phyloP scores from a whole-genome alignment of 352 stramenopile species.

The Phytophthora cactorum region DNA sequence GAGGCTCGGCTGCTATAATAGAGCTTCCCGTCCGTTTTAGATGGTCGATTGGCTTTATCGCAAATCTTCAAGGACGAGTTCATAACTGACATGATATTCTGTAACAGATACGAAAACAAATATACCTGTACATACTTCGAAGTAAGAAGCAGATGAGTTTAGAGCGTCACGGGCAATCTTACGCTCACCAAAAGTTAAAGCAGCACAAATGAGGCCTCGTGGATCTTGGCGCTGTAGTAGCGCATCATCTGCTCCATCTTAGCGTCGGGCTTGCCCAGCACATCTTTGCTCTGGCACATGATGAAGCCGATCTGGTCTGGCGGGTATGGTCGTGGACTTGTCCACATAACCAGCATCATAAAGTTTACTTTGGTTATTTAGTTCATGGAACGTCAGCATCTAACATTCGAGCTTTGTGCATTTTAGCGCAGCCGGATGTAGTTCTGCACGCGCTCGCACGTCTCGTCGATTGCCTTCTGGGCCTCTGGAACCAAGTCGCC shows the following conservation, averaged over 20 bases:
- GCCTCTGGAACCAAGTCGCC: conserved; percentile 82
- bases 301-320: conserved; percentile 99
- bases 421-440: conserved; percentile 48
- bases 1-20: too few relatives aligned
- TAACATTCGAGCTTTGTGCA: neutral
- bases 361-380: too few relatives aligned
- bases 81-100: neutral
- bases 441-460: conserved; percentile 77
- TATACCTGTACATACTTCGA: too few relatives aligned
- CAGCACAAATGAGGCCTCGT: conserved; percentile 96
- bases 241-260: conserved; percentile 79
- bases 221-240: conserved; percentile 96
- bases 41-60: neutral
- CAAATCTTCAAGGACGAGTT: neutral
- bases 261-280: conserved; percentile 58
- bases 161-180: conserved; percentile 51
- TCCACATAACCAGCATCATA: too few relatives aligned
- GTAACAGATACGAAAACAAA: neutral
- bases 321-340: conserved; percentile 84
- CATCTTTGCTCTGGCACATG: conserved; percentile 79
- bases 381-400: too few relatives aligned
- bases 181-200: conserved; percentile 91
- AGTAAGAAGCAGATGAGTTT: too few relatives aligned
- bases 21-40: neutral
- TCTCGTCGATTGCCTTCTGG: conserved; percentile 83